Evolutionary conservation across 1,284 basidiomycete genomes (phyloP).

Genomic region (Taiwanofungus camphoratus): DNA sequence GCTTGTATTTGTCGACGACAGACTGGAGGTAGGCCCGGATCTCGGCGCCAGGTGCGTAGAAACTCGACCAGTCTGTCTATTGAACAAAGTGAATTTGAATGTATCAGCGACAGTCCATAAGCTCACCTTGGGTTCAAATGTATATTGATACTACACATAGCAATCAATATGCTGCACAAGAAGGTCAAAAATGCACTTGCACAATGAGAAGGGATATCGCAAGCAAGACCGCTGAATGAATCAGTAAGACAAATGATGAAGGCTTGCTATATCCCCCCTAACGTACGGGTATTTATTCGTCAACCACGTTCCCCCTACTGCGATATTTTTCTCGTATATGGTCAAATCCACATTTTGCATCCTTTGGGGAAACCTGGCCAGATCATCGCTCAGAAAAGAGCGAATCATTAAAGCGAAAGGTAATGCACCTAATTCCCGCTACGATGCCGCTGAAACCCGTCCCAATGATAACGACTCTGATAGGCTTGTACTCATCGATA

Average conservation of each 20-base stretch:
- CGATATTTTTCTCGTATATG: conserved; percentile 53
- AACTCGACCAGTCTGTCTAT: conserved; percentile 52
- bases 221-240: conserved; percentile 1
- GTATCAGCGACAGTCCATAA: neutral
- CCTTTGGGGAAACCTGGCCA: conserved; percentile 44
- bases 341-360: conserved; percentile 47
- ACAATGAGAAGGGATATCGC: neutral
- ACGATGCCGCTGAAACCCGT: conserved; percentile 51
- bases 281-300: conserved; percentile 31
- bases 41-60: conserved; percentile 53
- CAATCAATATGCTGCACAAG: neutral
- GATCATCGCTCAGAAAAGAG: neutral
- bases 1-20: conserved; percentile 52
- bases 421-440: conserved; percentile 42
- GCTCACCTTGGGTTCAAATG: conserved; percentile 49
- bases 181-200: neutral
- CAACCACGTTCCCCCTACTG: conserved; percentile 56
- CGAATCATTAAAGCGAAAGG: neutral
- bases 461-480: conserved; percentile 45
- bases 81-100: neutral
- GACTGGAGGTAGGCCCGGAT: conserved; percentile 47
- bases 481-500: conserved; percentile 44
- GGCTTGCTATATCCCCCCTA: neutral
- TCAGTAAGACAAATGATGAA: neutral
- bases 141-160: conserved; percentile 48